Evolutionary conservation across 768 basidiomycete genomes (phyloP).

Genomic region (Suillus alpinus): DNA sequence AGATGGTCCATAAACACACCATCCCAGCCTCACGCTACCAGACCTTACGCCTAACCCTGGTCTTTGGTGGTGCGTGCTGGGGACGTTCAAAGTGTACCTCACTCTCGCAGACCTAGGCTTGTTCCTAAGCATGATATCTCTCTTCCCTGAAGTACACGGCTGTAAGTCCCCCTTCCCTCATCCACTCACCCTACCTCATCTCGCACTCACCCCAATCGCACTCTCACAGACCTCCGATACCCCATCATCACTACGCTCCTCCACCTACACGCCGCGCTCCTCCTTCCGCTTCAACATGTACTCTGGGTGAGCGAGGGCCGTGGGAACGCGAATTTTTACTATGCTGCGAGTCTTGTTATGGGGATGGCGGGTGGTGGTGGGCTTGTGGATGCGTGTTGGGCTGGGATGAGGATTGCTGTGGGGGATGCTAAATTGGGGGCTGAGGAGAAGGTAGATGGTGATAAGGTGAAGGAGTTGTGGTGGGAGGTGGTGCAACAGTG

Average conservation of each 20-base stretch:
- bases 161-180: constrained; percentile 48
- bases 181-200: not conserved
- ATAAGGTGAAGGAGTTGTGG: constrained; percentile 13
- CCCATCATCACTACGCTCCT: constrained; percentile 82
- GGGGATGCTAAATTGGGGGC: constrained; percentile 48
- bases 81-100: constrained; percentile 89
- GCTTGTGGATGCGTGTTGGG: constrained; percentile 77
- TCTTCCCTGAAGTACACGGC: constrained; percentile 83
- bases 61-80: constrained; percentile 91
- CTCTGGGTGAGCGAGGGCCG: constrained; percentile 90
- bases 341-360: constrained; percentile 92
- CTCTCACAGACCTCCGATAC: constrained; percentile 67
- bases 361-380: constrained; percentile 86
- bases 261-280: constrained; percentile 78
- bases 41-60: constrained; percentile 94
- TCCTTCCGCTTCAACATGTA: constrained; percentile 88
- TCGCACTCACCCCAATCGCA: not conserved
- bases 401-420: constrained; percentile 75
- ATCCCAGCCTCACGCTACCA: constrained; percentile 67
- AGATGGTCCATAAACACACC: not conserved
- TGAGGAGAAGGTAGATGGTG: constrained; percentile 35
- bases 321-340: constrained; percentile 98
- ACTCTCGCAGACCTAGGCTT: constrained; percentile 86
- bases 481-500: constrained; percentile 30
- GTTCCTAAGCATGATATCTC: constrained; percentile 73